Conservation (phyloP, 2,329 filamentous ascomycete species). For the Pseudogymnoascus sp. region DNA sequence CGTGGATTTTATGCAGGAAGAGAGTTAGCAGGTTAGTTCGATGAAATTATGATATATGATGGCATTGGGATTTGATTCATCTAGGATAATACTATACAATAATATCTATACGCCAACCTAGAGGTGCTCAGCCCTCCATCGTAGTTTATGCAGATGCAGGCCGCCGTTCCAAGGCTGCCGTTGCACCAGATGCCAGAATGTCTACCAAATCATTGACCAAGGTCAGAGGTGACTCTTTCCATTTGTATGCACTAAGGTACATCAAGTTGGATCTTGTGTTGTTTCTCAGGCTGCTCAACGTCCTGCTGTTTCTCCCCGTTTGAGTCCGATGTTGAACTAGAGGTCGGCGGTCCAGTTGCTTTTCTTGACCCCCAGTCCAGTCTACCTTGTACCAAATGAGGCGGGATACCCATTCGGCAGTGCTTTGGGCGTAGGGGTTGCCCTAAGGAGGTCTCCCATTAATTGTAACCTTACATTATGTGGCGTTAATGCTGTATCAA, state of each 20-base stretch:
- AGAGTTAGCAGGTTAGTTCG: slow-evolving; percentile 24
- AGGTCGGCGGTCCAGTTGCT: not conserved
- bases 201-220: not conserved
- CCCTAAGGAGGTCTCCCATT: not conserved
- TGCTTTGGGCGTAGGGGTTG: too few species aligned
- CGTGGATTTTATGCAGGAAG: slow-evolving; percentile 82
- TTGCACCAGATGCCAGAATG: not conserved
- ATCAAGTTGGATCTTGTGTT: not conserved
- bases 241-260: not conserved
- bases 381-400: not conserved
- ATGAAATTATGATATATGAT: slow-evolving; percentile 1
- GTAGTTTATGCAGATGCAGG: not conserved
- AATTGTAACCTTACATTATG: not conserved
- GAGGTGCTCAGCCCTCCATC: not conserved
- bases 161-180: not conserved
- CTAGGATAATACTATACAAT: not conserved
- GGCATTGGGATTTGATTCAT: not conserved
- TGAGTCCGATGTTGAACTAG: not conserved
- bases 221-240: not conserved
- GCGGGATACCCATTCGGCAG: not conserved
- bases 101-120: not conserved
- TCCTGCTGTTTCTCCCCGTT: not conserved
- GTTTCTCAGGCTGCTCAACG: not conserved
- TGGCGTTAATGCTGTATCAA: not conserved
- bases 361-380: not conserved